Evolutionary conservation across 2,329 filamentous ascomycete genomes (phyloP).

Genomic region (Penicillium nordicum): DNA sequence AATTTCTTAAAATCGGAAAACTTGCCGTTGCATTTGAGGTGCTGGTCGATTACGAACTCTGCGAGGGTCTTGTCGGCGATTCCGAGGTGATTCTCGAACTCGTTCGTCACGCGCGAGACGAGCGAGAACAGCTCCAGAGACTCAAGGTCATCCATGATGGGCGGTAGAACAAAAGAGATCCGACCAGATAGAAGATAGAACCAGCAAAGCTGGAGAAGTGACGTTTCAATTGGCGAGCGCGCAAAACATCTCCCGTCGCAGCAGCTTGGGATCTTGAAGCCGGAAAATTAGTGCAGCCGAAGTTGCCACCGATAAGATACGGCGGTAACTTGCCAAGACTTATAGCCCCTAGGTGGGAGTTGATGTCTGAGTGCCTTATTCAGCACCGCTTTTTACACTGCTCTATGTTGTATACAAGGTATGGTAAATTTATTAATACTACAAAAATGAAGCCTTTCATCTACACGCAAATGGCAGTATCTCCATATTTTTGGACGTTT

Average conservation of each 20-base stretch:
- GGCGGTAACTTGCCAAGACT: neutral
- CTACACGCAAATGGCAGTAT: too few species aligned
- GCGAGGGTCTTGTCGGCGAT: conserved; percentile 91
- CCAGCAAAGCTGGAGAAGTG: neutral
- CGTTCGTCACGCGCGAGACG: conserved; percentile 89
- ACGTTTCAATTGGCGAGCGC: conserved; percentile 17
- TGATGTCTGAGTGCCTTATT: too few species aligned
- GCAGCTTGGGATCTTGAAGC: conserved; percentile 9
- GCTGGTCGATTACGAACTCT: conserved; percentile 92
- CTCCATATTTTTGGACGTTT: too few species aligned
- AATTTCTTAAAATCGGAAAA: conserved; percentile 71
- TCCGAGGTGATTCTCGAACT: conserved; percentile 90
- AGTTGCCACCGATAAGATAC: conserved; percentile 36
- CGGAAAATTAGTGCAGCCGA: conserved; percentile 39
- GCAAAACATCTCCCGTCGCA: conserved; percentile 16
- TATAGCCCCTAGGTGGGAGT: too few species aligned
- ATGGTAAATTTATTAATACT: too few species aligned
- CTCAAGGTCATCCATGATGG: conserved; percentile 79
- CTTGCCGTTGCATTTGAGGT: conserved; percentile 64
- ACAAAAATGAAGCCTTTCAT: too few species aligned
- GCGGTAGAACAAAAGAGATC: conserved; percentile 2
- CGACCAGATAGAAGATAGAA: neutral
- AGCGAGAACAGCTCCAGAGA: conserved; percentile 90
- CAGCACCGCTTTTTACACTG: too few species aligned
- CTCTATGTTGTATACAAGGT: too few species aligned